These are phyloP conservation scores for Trametes polyzona DNA, from an alignment of 1,284 basidiomycete species.

Conservation along the genomic window DNA sequence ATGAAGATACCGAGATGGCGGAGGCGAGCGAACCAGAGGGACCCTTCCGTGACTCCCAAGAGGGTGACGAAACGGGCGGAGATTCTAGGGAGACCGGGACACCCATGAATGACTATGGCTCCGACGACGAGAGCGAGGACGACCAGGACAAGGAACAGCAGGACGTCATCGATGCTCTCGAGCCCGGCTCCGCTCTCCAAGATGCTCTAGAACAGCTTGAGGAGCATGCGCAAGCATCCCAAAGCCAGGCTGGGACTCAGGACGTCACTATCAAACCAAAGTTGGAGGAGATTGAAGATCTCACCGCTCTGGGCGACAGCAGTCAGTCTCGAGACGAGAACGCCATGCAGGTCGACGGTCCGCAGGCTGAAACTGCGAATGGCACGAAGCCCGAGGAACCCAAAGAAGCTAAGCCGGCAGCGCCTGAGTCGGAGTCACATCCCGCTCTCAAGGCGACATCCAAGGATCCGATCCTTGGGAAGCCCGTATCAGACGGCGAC, in stretches of 20 bases:
- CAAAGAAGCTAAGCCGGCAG: constrained; percentile 1
- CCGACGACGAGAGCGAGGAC: constrained; percentile 69
- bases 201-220: constrained; percentile 53
- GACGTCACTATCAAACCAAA: constrained; percentile 54
- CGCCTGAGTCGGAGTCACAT: constrained; percentile 19
- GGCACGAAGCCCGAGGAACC: neutral
- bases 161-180: constrained; percentile 61
- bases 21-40: constrained; percentile 31
- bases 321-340: constrained; percentile 12
- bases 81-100: constrained; percentile 36
- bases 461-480: constrained; percentile 53
- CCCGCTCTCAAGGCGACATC: constrained; percentile 34
- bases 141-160: constrained; percentile 54
- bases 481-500: constrained; percentile 18
- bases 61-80: constrained; percentile 27
- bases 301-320: constrained; percentile 44
- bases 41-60: constrained; percentile 26
- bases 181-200: constrained; percentile 50
- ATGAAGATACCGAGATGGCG: constrained; percentile 29
- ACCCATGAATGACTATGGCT: constrained; percentile 38
- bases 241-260: constrained; percentile 28
- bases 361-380: constrained; percentile 5
- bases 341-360: constrained; percentile 43
- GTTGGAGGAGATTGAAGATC: constrained; percentile 65
- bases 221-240: constrained; percentile 5